These are phyloP conservation scores for Rhynchosporium secalis DNA, from an alignment of 2,329 filamentous ascomycete genomes.

Conservation along the genomic window DNA sequence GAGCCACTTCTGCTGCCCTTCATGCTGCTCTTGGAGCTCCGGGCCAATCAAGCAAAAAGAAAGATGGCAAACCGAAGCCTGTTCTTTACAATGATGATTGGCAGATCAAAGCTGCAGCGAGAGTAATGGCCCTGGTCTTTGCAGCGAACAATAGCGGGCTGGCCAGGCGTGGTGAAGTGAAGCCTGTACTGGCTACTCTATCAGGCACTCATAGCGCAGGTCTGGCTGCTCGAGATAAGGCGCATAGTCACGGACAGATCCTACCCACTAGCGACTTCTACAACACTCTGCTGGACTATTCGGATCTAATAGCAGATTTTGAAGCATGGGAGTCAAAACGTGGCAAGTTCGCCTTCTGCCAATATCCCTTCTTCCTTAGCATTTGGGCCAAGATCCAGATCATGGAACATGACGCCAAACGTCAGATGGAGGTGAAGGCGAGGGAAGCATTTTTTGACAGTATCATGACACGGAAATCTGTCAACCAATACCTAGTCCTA, in stretches of 20 bases:
- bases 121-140: conserved; percentile 79
- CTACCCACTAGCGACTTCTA: conserved; percentile 85
- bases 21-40: conserved; percentile 71
- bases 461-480: conserved; percentile 71
- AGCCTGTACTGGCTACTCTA: conserved; percentile 39
- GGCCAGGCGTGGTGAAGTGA: conserved; percentile 43
- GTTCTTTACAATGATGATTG: conserved; percentile 78
- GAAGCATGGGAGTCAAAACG: conserved; percentile 79
- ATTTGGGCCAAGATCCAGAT: conserved; percentile 92
- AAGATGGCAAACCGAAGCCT: conserved; percentile 55
- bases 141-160: conserved; percentile 68
- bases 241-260: conserved; percentile 60
- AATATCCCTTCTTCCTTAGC: conserved; percentile 88
- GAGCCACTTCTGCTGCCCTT: conserved; percentile 62
- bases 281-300: conserved; percentile 80
- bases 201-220: conserved; percentile 42
- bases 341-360: conserved; percentile 81
- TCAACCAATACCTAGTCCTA: conserved; percentile 76
- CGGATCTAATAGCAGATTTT: conserved; percentile 83
- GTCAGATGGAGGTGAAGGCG: conserved; percentile 87
- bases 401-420: conserved; percentile 80
- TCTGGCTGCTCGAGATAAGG: conserved; percentile 44
- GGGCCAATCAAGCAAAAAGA: conserved; percentile 52
- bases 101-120: conserved; percentile 81
- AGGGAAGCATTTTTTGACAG: conserved; percentile 89